A percentile compares a stretch with the other conserved stretches of the same genome.
phyloP scores from a whole-genome alignment of 2,329 filamentous ascomycete species.

The Stylonectria norvegica region DNA sequence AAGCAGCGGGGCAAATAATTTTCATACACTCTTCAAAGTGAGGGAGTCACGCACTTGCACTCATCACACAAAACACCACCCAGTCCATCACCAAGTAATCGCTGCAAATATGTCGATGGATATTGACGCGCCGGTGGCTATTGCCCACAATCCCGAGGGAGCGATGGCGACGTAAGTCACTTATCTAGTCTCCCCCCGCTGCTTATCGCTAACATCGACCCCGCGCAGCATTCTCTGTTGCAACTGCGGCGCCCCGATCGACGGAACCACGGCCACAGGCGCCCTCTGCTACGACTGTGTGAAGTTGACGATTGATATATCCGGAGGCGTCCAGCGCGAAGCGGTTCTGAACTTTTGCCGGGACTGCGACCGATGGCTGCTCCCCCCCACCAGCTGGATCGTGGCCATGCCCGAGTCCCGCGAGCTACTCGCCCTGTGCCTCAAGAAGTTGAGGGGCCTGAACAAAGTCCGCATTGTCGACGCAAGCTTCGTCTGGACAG shows the following conservation, averaged over 20 bases:
- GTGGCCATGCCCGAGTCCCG: conserved; percentile 81
- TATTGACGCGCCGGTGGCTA: conserved; percentile 39
- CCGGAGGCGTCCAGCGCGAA: conserved; percentile 85
- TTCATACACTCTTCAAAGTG: conserved; percentile 23
- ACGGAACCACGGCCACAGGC: conserved; percentile 80
- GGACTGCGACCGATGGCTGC: conserved; percentile 92
- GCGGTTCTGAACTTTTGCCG: conserved; percentile 85
- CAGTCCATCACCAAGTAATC: conserved; percentile 16
- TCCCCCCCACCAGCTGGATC: conserved; percentile 83
- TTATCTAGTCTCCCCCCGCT: neutral
- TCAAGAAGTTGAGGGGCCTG: conserved; percentile 81
- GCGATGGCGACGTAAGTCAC: conserved; percentile 39
- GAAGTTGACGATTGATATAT: conserved; percentile 91
- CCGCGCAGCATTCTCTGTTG: conserved; percentile 74
- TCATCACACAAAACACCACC: conserved; percentile 11
- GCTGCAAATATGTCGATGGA: conserved; percentile 40
- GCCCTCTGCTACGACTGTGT: conserved; percentile 96
- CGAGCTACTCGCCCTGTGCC: conserved; percentile 86
- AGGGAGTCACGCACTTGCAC: conserved; percentile 21
- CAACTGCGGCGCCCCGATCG: conserved; percentile 94
- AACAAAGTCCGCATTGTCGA: conserved; percentile 93
- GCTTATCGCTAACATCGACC: conserved; percentile 11
- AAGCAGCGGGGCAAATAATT: conserved; percentile 38
- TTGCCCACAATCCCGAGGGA: conserved; percentile 33
- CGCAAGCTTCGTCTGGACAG: conserved; percentile 96